Evolutionary conservation across 495 filamentous ascomycete genomes (phyloP), one percentile per base, ranked within the genome.

Genomic region (Penicillium paradoxum): DNA sequence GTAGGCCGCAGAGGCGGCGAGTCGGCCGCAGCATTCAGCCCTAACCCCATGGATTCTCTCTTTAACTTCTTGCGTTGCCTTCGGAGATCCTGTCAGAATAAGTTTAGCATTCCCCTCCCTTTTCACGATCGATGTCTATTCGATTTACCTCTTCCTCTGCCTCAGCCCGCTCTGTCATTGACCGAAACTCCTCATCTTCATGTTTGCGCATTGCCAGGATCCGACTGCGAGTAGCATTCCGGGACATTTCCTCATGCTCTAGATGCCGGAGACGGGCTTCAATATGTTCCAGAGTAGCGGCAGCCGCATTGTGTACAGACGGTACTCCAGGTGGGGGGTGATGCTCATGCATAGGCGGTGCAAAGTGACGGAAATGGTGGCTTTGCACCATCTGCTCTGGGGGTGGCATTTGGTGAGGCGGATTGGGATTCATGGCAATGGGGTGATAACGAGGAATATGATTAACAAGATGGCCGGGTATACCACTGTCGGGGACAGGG

Each of bases 131-230:
- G 45, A 45, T 22, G 44, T 57, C 43, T n/a, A 32, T 33, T 45
- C 43, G 40, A 25, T 59, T 56, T 70, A 77, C 73, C 68, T 77
- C 73, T 66, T 77, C 73, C 56, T 77, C 73, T 11, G 63, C 65
- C 55, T 77, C 73, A 18, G 73, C 73, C 59, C 59, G 66, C 46
- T 77, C 73, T 1, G 73, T 77, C 63, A 77, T 60, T 60, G 72
- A 64, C 45, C 73, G 71, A 30, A 75, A 77, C 29, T 77, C 73
- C 21, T 77, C 73, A 45, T 77, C 73, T 40, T 77, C 73, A n/a
- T 73, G 71, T 55, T 75, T 74, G 34, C 73, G 67, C n/a, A 75
- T 48, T 18, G 71, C 68, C 47, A 77, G 62, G 19, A 74, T 50
- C 48, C 74, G 73, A 41, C 65, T 70, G 48, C 73, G 70, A 49